phyloP scores from a whole-genome alignment of 192 early-diverging fungal species.

The Diversispora eburnea region DNA sequence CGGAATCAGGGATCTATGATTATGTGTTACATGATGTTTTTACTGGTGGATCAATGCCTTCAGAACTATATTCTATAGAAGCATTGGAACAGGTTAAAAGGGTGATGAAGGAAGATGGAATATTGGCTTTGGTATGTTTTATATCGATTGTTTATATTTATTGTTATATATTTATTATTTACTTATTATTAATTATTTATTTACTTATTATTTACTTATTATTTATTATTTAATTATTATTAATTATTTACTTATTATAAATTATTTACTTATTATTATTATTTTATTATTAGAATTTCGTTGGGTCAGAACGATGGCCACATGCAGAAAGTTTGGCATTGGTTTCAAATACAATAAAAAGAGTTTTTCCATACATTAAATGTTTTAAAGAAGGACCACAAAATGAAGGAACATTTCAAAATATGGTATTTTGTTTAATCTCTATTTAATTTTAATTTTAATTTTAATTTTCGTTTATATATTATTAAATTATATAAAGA shows the following conservation, averaged over 20 bases:
- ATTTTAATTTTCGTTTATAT: constrained; percentile 30
- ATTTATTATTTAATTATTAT: constrained; percentile 6
- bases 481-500: no score
- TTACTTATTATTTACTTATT: no score
- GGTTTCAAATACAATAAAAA: constrained; percentile 59
- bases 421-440: constrained; percentile 47
- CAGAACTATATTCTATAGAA: constrained; percentile 69
- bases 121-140: constrained; percentile 67
- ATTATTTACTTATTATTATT: constrained; percentile 16
- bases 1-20: constrained; percentile 58
- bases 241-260: background rate
- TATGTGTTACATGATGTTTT: constrained; percentile 94
- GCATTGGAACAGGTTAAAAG: constrained; percentile 59
- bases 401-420: constrained; percentile 49
- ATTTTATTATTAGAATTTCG: constrained; percentile 65
- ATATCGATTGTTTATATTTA: background rate
- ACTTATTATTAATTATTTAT: background rate
- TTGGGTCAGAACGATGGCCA: constrained; percentile 52
- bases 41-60: constrained; percentile 79
- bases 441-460: background rate
- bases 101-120: constrained; percentile 70
- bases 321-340: constrained; percentile 53
- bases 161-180: background rate
- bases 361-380: constrained; percentile 63
- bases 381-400: constrained; percentile 60